Evolutionary conservation across 2,329 filamentous ascomycete species (phyloP), one percentile per base, ranked within the genome.

Genomic region (Metarhizium guizhouense): DNA sequence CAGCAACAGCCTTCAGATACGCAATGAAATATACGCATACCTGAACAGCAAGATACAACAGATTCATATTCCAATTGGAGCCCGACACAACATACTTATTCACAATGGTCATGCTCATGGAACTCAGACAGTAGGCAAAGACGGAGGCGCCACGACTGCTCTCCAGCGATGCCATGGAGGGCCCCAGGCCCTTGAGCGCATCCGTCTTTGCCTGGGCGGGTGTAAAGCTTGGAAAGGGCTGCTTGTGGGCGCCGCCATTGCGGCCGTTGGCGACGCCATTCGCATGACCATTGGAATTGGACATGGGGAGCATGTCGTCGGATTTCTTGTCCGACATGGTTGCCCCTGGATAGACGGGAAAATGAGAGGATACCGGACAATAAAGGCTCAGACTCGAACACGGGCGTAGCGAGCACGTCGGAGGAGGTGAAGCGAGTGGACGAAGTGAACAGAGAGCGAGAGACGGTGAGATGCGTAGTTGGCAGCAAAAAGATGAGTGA

Each of bases 31-130:
- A 14, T 13, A 20, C 4, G 18, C 83, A 67, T 82, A 96, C 92
- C 86, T 97, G 93, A 58, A 97, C 81, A 58, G 85, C 87, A 57
- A 99, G 83, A 65, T 97, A 87, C 74, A 99, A 89, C 74, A 97
- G 95, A 74, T 95, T 96, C 67, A 99, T 76, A 74, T 99, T 99
- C 83, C 95, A 99, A 62, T 87, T 82, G 51, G 82, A 80, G 57
- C 93, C 94, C 10, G 90, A 96, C 48, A 99, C 84, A 60, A 96
- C 92, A 72, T 95, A 99, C 80, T 99, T 99, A 77, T 99, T 99
- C 72, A 95, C 94, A 20, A 96, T 89, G 5, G 94, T 99, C 94
- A 99, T 99, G 72, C 93, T 82, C 69, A 99, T 99, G n/a, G 92
- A 96, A 55, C 93, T 89, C 66, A 88, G 78, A 73, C 94, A 99